A percentile compares a stretch with the other conserved stretches of the same genome.
Conservation (phyloP, 192 early-diverging fungal genomes). For the Coemansia umbellata region DNA sequence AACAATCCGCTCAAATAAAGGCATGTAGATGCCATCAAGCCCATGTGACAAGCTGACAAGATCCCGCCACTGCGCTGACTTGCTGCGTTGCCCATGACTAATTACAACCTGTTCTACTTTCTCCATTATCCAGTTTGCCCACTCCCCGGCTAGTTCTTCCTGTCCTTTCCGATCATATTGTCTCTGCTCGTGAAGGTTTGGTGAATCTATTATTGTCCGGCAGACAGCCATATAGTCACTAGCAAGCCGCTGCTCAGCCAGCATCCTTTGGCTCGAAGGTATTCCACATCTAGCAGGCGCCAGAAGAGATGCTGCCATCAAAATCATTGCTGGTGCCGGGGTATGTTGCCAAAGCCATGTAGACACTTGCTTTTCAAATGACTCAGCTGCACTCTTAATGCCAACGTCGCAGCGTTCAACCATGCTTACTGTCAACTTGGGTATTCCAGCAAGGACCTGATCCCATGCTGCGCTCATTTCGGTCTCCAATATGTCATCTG, state of each 20-base stretch:
- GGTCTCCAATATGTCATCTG: slow-evolving; percentile 9
- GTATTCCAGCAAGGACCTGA: slow-evolving; percentile 34
- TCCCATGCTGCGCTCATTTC: slow-evolving; percentile 46
- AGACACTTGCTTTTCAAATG: neutral
- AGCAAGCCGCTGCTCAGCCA: slow-evolving; percentile 29
- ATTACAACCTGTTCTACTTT: slow-evolving; percentile 8
- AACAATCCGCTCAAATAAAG: slow-evolving; percentile 26
- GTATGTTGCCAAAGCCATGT: slow-evolving; percentile 31
- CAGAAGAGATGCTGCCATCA: slow-evolving; percentile 42
- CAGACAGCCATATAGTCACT: slow-evolving; percentile 21
- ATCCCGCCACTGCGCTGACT: slow-evolving; percentile 21
- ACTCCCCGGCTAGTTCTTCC: slow-evolving; percentile 4
- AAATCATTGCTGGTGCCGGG: slow-evolving; percentile 39
- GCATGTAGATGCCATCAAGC: slow-evolving; percentile 15
- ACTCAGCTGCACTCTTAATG: neutral
- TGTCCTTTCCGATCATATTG: neutral
- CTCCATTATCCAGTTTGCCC: slow-evolving; percentile 18
- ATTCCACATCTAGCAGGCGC: slow-evolving; percentile 20
- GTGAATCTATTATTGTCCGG: neutral
- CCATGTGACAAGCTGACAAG: slow-evolving; percentile 25
- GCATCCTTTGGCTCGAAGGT: slow-evolving; percentile 18
- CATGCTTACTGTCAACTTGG: slow-evolving; percentile 10
- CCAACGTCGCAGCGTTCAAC: neutral
- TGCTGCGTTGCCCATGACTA: slow-evolving; percentile 29
- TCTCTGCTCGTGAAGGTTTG: neutral